Conservation (phyloP, 768 basidiomycete genomes). For the Hypsizygus marmoreus region DNA sequence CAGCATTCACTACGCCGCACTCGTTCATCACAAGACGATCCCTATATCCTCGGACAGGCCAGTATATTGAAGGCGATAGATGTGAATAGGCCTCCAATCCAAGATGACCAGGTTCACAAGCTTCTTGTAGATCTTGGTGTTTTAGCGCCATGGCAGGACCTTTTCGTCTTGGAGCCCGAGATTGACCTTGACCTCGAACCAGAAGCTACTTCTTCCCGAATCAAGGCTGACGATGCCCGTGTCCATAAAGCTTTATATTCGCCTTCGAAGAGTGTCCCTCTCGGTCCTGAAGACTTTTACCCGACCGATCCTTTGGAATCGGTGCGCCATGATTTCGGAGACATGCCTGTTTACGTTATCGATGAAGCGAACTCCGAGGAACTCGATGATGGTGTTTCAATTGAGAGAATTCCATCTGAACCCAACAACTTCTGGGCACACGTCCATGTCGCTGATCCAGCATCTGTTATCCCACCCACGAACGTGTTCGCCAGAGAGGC, state of each 20-base stretch:
- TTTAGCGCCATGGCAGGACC: conserved; percentile 80
- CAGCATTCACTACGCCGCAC: conserved; percentile 49
- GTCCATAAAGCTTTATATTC: conserved; percentile 29
- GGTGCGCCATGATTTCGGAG: conserved; percentile 85
- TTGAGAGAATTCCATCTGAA: conserved; percentile 67
- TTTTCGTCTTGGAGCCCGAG: conserved; percentile 40
- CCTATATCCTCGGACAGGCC: conserved; percentile 53
- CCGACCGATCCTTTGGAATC: conserved; percentile 62
- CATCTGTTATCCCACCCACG: conserved; percentile 69
- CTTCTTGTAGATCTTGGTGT: conserved; percentile 74
- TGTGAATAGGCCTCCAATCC: conserved; percentile 32
- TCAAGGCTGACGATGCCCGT: conserved; percentile 26
- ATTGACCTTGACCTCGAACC: conserved; percentile 37
- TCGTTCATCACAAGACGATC: conserved; percentile 59
- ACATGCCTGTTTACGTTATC: conserved; percentile 81
- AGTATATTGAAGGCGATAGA: conserved; percentile 61
- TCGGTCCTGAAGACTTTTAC: conserved; percentile 69
- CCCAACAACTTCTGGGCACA: conserved; percentile 78
- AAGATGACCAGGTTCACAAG: conserved; percentile 39
- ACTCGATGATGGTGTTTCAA: conserved; percentile 90
- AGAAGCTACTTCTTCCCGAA: conserved; percentile 26
- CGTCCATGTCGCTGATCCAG: conserved; percentile 92
- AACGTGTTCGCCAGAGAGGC: conserved; percentile 67
- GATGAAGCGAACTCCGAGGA: conserved; percentile 82
- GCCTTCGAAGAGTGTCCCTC: conserved; percentile 27